Evolutionary conservation across 169 alveolate species (phyloP), one percentile per base, ranked within the genome.

Genomic region (Plasmodium gallinaceum): DNA sequence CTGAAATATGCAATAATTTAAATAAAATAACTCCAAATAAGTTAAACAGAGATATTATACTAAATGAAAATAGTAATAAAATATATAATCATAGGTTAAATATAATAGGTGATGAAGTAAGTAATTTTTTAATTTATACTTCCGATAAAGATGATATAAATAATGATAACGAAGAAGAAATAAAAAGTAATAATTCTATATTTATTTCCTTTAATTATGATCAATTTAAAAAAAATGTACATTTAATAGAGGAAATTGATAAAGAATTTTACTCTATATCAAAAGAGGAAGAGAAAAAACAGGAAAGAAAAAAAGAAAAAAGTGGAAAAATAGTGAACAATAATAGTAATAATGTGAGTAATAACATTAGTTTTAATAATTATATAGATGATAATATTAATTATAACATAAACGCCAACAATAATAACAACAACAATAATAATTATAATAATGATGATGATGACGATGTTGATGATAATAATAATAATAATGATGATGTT

Each of bases 211-310:
- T 52, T 32, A 73, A 73, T n/a, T 73, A 54, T 42, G 65, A 73
- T 32, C 24, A 73, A 43, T 26, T 73, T 39, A 62, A 73, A 57
- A 73, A 73, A 73, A 73, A 73, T 52, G 52, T 73, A 54, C 26
- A 20, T n/a, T 16, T 10, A 18, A 52, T 73, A 43, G 32, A 22
- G 60, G 71, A 73, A 16, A 16, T 73, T 39, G 86, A 73, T 26
- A 62, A 52, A 32, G 46, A 54, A 73, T 73, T 54, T 73, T 73
- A 73, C 69, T 14, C 24, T 20, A 37, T 58, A 22, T 51, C 65
- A 46, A 22, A 12, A 39, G 32, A 71, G 52, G 54, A 22, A 60
- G 37, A 54, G 9, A 48, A 69, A 6, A 16, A n/a, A 24, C 18
- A 52, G 43, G 22, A 69, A 52, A 14, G 76, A 20, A 8, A 5